phyloP scores from a whole-genome alignment of 1,139 yeast species.

The Sugiyamaella paludigena region DNA sequence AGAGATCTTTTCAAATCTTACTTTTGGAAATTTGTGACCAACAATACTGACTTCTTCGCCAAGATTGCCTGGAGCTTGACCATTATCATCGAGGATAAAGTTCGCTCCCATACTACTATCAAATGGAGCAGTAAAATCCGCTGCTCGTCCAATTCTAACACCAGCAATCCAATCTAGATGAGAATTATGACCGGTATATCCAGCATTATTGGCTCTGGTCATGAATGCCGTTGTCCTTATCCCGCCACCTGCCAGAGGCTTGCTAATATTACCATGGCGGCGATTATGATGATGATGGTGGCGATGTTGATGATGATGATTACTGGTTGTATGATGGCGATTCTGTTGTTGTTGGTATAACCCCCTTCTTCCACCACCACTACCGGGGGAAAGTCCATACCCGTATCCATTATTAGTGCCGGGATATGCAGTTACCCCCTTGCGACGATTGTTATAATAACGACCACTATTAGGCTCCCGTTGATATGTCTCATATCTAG shows the following conservation, averaged over 20 bases:
- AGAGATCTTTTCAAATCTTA: slow-evolving; percentile 80
- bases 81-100: slow-evolving; percentile 33
- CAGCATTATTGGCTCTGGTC: slow-evolving; percentile 9
- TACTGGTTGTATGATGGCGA: background rate
- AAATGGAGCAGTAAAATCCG: slow-evolving; percentile 37
- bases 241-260: slow-evolving; percentile 1
- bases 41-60: slow-evolving; percentile 91
- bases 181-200: slow-evolving; percentile 40
- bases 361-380: slow-evolving; percentile 7
- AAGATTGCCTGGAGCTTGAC: slow-evolving; percentile 61
- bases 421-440: background rate
- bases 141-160: slow-evolving; percentile 67
- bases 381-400: slow-evolving; percentile 9
- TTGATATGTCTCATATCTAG: slow-evolving; percentile 50
- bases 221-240: slow-evolving; percentile 1
- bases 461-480: slow-evolving; percentile 45
- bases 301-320: slow-evolving; percentile 4
- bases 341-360: background rate
- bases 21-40: slow-evolving; percentile 86
- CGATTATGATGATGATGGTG: slow-evolving; percentile 2
- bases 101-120: slow-evolving; percentile 24
- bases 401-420: background rate
- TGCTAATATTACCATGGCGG: background rate
- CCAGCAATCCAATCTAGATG: slow-evolving; percentile 95
- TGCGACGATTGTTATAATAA: slow-evolving; percentile 1